phyloP scores from a whole-genome alignment of 805 yeast species.

The Yarrowia sp. region DNA sequence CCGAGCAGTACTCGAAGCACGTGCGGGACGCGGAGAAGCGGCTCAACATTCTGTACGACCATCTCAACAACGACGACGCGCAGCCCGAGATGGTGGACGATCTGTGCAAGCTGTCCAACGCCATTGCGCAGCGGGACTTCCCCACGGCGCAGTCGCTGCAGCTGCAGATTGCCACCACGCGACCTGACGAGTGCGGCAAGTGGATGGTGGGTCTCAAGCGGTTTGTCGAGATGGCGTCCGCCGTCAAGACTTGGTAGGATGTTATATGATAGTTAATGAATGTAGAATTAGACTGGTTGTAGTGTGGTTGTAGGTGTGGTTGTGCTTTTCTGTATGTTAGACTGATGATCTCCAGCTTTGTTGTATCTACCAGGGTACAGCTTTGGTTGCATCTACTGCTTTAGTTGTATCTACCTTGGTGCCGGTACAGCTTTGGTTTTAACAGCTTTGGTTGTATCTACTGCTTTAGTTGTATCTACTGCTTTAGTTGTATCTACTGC shows the following conservation, averaged over 20 bases:
- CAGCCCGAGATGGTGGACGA: constrained; percentile 54
- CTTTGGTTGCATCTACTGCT: no score
- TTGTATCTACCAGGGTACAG: no score
- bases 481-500: no score
- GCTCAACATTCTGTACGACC: constrained; percentile 69
- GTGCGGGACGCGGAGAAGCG: constrained; percentile 80
- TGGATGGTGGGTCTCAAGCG: constrained; percentile 94
- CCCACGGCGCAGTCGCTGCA: constrained; percentile 52
- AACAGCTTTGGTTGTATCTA: no score
- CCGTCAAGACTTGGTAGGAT: constrained; percentile 30
- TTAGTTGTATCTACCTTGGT: no score
- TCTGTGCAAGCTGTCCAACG: constrained; percentile 51
- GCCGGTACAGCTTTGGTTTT: no score
- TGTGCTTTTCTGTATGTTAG: no score
- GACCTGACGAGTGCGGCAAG: constrained; percentile 73
- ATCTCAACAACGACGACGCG: constrained; percentile 70
- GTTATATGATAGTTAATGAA: constrained; percentile 17
- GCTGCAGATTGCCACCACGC: constrained; percentile 58
- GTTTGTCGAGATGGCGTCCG: constrained; percentile 63
- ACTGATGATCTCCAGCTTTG: no score
- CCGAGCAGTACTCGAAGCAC: constrained; percentile 70
- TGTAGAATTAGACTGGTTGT: constrained; percentile 9
- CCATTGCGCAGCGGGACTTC: constrained; percentile 56
- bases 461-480: no score
- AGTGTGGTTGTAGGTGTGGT: not conserved